Conservation (phyloP, 306 rosid genomes). For the Chamaecrista fasciculata region DNA sequence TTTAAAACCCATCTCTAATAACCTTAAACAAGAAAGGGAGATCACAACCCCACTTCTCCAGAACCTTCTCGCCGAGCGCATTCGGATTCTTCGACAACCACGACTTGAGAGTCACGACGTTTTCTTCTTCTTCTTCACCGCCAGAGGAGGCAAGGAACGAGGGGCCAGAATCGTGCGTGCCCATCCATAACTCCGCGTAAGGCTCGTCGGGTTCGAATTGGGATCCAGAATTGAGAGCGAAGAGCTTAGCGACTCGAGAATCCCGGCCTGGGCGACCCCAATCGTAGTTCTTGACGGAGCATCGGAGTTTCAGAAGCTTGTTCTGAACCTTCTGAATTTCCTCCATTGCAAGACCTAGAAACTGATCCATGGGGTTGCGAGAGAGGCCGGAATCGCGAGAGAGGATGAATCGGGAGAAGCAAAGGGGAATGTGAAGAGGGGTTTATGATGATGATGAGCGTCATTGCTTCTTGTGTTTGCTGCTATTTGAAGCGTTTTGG, state of each 20-base stretch:
- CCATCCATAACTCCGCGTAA: conserved; percentile 84
- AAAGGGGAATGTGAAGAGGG: neutral
- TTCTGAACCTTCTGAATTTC: neutral
- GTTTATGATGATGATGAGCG: neutral
- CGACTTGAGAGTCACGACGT: conserved; percentile 40
- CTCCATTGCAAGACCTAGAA: conserved; percentile 9
- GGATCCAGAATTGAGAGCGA: conserved; percentile 44
- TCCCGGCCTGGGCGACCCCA: conserved; percentile 53
- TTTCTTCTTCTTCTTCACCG: conserved; percentile 8
- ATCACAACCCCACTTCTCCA: conserved; percentile 59
- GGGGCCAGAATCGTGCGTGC: conserved; percentile 69
- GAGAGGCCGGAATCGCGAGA: neutral
- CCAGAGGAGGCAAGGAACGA: conserved; percentile 48
- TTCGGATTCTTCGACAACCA: conserved; percentile 60
- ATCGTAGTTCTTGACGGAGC: conserved; percentile 65
- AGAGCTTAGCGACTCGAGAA: conserved; percentile 57
- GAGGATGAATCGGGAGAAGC: neutral
- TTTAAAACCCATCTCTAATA: neutral
- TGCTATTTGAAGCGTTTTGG: conserved; percentile 41
- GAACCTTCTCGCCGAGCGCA: conserved; percentile 56
- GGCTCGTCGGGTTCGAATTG: conserved; percentile 38
- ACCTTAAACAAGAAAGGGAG: conserved; percentile 84
- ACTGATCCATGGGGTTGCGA: neutral
- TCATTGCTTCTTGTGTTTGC: conserved; percentile 18
- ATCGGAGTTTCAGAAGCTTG: conserved; percentile 43